Base-by-base conservation (phyloP, 768 basidiomycete genomes). In the Suillus subalutaceus region DNA sequence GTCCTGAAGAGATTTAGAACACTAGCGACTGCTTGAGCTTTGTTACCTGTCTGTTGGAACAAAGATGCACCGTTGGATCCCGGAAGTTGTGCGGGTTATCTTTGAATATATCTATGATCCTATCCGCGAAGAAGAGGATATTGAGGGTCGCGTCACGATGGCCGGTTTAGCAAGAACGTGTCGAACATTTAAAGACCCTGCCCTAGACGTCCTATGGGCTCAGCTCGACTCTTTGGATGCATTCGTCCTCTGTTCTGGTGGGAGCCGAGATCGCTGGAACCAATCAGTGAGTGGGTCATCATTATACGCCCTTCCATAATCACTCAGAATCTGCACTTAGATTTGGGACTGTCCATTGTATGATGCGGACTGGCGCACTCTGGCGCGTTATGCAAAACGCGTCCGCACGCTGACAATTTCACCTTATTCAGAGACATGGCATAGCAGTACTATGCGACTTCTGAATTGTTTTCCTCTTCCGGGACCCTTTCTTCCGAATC, bases 401-500 rank as follows among this genome's bases (percentile, higher is more conserved):
- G 10, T 64, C 41, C 63, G 40, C 52, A 20, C 26, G 4, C 63
- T 57, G 32, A 50, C 23, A 15, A 6, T 50, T 23, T 26, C 50
- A 50, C 23, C 6, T 26, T 2, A n/a, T 6, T 15, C 23, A 26
- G 50, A 50, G 23, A 50, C 50, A 15, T 50, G 6, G 23, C 6
- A 15, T 6, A 50, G 26, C 23, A 50, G 13, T 2, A 50, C 23
- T 7, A 50, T 50, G 50, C 50, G 26, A 26, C 13, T 50, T 50
- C 48, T 50, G n/a, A 50, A 10, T 10, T 50, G 48, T 50, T 23
- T 23, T 50, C 48, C 12, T 15, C n/a, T 48, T 48, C 48, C n/a
- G 10, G 48, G 48, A 5, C 74, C 74, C 0, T 37, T 75, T 4
- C 73, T 76, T 23, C 74, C 73, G 3, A 76, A 73, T 16, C 68